These are phyloP conservation scores for Suhomyces sp. DNA, from an alignment of 805 yeast species.

Conservation along the genomic window DNA sequence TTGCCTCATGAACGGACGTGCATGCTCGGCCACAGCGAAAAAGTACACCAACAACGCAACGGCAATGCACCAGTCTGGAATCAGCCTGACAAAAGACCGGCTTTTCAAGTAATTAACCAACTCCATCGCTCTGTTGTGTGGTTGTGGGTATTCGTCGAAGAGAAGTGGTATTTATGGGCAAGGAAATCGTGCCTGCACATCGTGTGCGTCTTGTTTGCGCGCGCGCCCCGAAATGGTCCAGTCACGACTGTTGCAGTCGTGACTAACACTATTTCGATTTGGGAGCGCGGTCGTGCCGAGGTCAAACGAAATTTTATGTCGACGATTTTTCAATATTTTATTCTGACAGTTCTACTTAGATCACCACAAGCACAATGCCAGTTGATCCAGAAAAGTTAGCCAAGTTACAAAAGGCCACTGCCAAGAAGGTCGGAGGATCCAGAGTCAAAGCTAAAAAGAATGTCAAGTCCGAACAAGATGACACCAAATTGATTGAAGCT, in stretches of 20 bases:
- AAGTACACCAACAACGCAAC: conserved; percentile 24
- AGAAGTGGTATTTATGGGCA: neutral
- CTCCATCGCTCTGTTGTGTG: neutral
- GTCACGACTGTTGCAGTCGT: neutral
- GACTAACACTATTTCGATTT: neutral
- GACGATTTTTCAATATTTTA: conserved; percentile 4
- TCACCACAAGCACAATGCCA: conserved; percentile 51
- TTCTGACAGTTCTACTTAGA: neutral
- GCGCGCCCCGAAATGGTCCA: neutral
- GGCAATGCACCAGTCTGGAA: conserved; percentile 31
- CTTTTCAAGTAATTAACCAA: conserved; percentile 7
- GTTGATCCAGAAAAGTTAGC: conserved; percentile 93
- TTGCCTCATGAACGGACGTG: conserved; percentile 35
- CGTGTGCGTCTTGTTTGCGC: neutral
- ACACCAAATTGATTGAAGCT: conserved; percentile 85
- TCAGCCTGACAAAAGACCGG: conserved; percentile 6
- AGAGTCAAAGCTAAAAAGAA: conserved; percentile 90
- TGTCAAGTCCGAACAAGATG: conserved; percentile 73
- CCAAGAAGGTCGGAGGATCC: conserved; percentile 76
- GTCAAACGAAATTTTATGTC: conserved; percentile 6
- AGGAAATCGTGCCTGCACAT: neutral
- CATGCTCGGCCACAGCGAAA: conserved; percentile 32
- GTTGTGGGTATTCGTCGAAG: neutral
- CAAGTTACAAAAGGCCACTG: conserved; percentile 80
- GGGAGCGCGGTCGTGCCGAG: conserved; percentile 1